These are phyloP conservation scores for Candida broadrunensis DNA, from an alignment of 805 yeast species.

Conservation along the genomic window DNA sequence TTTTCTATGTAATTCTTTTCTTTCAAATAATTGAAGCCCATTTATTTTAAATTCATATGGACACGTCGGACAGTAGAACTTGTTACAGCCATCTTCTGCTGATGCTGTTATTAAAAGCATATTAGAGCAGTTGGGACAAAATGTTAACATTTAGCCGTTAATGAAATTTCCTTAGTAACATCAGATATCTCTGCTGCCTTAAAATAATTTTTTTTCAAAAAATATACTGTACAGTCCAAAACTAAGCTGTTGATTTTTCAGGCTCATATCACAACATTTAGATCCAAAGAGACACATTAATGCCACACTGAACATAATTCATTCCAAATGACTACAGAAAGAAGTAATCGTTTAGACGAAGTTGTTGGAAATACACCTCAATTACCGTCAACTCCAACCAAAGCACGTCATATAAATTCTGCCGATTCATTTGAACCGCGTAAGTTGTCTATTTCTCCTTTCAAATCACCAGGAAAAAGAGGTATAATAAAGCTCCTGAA, in stretches of 20 bases:
- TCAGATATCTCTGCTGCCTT: too few relatives aligned
- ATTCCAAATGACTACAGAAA: too few relatives aligned
- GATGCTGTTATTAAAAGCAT: slow-evolving; percentile 64
- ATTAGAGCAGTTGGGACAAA: slow-evolving; percentile 92
- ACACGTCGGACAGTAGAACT: slow-evolving; percentile 88
- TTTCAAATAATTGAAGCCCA: slow-evolving; percentile 80
- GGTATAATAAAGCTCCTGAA: slow-evolving; percentile 15
- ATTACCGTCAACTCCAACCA: too few relatives aligned
- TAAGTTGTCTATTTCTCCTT: slow-evolving; percentile 9
- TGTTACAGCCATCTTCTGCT: slow-evolving; percentile 52
- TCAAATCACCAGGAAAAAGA: slow-evolving; percentile 31
- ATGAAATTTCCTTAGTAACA: too few relatives aligned
- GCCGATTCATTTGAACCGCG: background rate
- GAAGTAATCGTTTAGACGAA: too few relatives aligned
- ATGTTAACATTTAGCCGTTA: slow-evolving; percentile 67
- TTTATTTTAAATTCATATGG: slow-evolving; percentile 91
- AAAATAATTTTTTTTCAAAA: background rate
- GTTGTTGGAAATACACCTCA: too few relatives aligned
- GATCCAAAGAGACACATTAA: too few relatives aligned
- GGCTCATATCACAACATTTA: slow-evolving; percentile 26
- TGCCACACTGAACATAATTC: too few relatives aligned
- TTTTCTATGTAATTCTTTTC: slow-evolving; percentile 79
- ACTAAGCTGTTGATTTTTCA: too few relatives aligned
- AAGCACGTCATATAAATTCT: too few relatives aligned
- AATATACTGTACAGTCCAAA: background rate